Conservation (phyloP, 768 basidiomycete genomes). For the Termitomyces eurrhizus region DNA sequence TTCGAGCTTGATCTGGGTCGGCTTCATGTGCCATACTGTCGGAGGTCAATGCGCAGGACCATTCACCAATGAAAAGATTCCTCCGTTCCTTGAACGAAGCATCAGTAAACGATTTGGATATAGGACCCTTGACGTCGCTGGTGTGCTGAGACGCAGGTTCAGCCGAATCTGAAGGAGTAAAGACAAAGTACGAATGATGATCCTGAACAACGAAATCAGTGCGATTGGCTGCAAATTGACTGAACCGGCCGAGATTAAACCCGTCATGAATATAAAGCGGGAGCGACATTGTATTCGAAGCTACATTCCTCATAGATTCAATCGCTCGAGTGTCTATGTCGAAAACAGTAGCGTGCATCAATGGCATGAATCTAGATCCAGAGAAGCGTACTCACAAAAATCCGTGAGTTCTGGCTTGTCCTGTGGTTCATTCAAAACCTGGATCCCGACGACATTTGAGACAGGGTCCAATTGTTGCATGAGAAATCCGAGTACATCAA, state of each 20-base stretch:
- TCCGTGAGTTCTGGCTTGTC: conserved; percentile 42
- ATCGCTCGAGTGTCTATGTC: conserved; percentile 52
- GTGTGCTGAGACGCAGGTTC: conserved; percentile 57
- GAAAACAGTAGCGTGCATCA: conserved; percentile 4
- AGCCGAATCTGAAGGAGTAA: conserved; percentile 46
- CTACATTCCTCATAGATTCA: conserved; percentile 34
- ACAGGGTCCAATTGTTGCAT: conserved; percentile 35
- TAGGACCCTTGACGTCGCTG: conserved; percentile 35
- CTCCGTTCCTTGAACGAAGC: conserved; percentile 24
- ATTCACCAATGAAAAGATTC: conserved; percentile 76
- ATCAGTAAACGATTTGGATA: conserved; percentile 28
- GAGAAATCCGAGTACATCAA: conserved; percentile 45
- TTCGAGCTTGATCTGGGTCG: conserved; percentile 40
- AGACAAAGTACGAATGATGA: conserved; percentile 73
- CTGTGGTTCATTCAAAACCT: conserved; percentile 57
- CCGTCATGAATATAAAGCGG: conserved; percentile 70
- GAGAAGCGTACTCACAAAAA: conserved; percentile 35
- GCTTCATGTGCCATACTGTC: conserved; percentile 46
- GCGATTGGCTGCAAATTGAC: conserved; percentile 42
- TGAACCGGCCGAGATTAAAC: conserved; percentile 55
- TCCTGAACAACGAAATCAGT: conserved; percentile 68
- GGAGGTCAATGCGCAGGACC: conserved; percentile 74
- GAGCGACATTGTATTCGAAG: conserved; percentile 35
- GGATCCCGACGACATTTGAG: conserved; percentile 57
- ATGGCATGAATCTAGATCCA: conserved; percentile 3